Percentiles rank a stretch among this genome's conserved stretches.
Conservation (phyloP, 2,329 filamentous ascomycete genomes). For the Cordyceps militaris region DNA sequence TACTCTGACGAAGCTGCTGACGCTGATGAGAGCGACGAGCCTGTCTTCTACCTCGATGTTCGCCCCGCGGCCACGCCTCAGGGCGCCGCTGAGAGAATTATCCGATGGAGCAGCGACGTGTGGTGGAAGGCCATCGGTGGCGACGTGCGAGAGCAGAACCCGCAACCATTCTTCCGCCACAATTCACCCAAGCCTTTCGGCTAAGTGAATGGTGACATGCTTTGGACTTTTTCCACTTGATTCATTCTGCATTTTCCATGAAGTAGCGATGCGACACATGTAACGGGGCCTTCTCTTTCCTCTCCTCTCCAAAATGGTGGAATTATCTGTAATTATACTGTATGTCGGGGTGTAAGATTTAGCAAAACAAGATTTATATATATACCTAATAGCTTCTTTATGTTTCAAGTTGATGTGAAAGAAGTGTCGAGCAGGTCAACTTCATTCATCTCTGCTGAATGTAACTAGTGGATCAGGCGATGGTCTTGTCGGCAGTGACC, state of each 20-base stretch:
- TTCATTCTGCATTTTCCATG: neutral
- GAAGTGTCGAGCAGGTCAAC: no score
- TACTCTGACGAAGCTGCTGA: slow-evolving; percentile 74
- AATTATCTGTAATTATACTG: slow-evolving; percentile 12
- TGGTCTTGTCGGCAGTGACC: no score
- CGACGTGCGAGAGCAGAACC: slow-evolving; percentile 45
- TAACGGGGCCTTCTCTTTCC: slow-evolving; percentile 1
- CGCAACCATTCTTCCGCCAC: slow-evolving; percentile 27
- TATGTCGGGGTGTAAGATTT: neutral
- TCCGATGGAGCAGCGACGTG: slow-evolving; percentile 86
- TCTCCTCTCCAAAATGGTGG: slow-evolving; percentile 11
- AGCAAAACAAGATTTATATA: neutral
- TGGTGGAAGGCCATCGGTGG: slow-evolving; percentile 88
- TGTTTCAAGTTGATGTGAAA: no score
- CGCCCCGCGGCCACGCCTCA: slow-evolving; percentile 79
- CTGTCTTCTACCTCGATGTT: slow-evolving; percentile 93
- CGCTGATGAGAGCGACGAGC: slow-evolving; percentile 79
- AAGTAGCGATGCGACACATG: slow-evolving; percentile 11
- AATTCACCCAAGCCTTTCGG: slow-evolving; percentile 14
- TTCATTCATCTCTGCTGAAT: no score
- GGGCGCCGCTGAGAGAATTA: slow-evolving; percentile 70
- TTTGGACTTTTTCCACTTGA: neutral
- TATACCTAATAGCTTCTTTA: no score
- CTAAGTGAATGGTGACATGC: neutral
- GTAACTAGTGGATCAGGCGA: neutral